Evolutionary conservation across 495 filamentous ascomycete species (phyloP).

Genomic region (Talaromyces proteolyticus): DNA sequence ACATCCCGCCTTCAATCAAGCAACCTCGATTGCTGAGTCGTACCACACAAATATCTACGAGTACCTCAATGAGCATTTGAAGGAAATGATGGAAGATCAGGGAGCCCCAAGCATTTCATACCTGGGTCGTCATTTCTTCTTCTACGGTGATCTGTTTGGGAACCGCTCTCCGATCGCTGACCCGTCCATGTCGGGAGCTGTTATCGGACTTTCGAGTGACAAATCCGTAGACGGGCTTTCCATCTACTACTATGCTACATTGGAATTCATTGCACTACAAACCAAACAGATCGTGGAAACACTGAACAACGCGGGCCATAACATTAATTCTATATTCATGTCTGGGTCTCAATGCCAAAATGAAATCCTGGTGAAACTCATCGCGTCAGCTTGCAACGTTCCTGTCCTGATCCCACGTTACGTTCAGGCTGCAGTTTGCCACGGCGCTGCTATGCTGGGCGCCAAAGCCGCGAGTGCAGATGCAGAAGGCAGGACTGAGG

Average conservation of each 20-base stretch:
- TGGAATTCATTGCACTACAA: constrained; percentile 97
- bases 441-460: constrained; percentile 94
- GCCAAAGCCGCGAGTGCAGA: constrained; percentile 86
- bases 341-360: constrained; percentile 97
- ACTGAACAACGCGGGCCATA: constrained; percentile 82
- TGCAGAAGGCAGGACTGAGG: constrained; percentile 70
- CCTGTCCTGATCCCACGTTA: constrained; percentile 89
- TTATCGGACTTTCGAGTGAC: constrained; percentile 81
- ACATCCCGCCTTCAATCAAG: constrained; percentile 79
- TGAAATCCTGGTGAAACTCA: constrained; percentile 79
- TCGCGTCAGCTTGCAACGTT: constrained; percentile 85
- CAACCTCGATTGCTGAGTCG: constrained; percentile 65
- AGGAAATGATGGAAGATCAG: constrained; percentile 59
- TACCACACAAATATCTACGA: constrained; percentile 85
- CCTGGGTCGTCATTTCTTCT: constrained; percentile 88
- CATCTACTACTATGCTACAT: constrained; percentile 84
- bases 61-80: constrained; percentile 85
- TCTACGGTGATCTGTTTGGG: constrained; percentile 97
- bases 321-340: constrained; percentile 93
- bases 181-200: constrained; percentile 80
- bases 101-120: constrained; percentile 74
- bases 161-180: constrained; percentile 94
- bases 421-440: constrained; percentile 91
- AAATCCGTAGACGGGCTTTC: constrained; percentile 80
- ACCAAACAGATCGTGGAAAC: constrained; percentile 90